Percentiles rank a stretch among this genome's conserved stretches.
These are phyloP conservation scores for Neoboletus magnificus DNA, from an alignment of 768 basidiomycete species.

Conservation along the genomic window DNA sequence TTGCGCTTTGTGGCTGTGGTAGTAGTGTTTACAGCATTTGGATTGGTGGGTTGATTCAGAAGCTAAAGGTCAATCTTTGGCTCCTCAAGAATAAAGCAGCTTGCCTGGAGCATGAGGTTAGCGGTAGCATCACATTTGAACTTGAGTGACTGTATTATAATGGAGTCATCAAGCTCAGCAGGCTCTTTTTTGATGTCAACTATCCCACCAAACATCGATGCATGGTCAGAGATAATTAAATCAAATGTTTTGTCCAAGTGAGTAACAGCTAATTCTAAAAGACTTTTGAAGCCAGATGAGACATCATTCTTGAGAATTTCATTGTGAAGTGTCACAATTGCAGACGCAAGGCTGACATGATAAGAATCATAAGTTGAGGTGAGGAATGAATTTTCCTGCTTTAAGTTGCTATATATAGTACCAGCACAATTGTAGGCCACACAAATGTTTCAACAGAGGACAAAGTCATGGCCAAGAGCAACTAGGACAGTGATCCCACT, in stretches of 20 bases:
- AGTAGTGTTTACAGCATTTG: not conserved
- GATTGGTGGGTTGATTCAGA: not conserved
- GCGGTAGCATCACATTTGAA: not conserved
- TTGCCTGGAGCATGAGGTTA: not conserved
- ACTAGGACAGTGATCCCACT: conserved; percentile 21
- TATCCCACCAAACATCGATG: not conserved
- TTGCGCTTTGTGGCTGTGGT: not conserved
- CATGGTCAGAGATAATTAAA: not conserved
- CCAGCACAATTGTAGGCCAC: not conserved
- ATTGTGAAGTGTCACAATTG: not conserved
- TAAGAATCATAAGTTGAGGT: not conserved
- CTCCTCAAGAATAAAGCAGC: not conserved
- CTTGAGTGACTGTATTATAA: not conserved
- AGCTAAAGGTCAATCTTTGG: no score
- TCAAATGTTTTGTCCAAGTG: not conserved
- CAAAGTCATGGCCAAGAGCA: conserved; percentile 19
- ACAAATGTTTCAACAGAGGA: conserved; percentile 20
- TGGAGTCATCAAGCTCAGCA: no score
- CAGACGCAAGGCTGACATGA: not conserved
- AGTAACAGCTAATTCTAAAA: not conserved
- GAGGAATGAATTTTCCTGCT: not conserved
- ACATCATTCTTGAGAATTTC: not conserved
- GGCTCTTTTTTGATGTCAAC: no score
- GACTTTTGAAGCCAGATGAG: not conserved
- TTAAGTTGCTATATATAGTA: not conserved